Percentiles rank a stretch among this genome's conserved stretches.
Evolutionary conservation across 345 rosid species (phyloP).

Genomic region (Dovyalis caffra): DNA sequence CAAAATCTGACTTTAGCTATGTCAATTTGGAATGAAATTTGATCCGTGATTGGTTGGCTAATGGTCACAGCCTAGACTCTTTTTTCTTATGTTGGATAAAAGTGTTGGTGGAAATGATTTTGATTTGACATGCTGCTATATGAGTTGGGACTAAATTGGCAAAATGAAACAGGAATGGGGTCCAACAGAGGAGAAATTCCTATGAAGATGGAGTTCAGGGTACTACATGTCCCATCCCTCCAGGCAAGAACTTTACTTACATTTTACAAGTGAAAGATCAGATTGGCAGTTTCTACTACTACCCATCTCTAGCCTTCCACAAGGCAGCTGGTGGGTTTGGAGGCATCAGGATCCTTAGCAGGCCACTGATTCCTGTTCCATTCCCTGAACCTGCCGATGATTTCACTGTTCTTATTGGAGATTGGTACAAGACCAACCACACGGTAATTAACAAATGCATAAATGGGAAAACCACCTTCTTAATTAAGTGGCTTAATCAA

Average conservation of each 20-base stretch:
- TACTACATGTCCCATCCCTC: too few species aligned
- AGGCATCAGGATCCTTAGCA: too few species aligned
- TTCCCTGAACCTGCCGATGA: constrained; percentile 63
- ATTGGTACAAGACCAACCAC: constrained; percentile 81
- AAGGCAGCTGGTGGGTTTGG: too few species aligned
- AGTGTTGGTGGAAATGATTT: not conserved
- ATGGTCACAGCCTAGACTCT: not conserved
- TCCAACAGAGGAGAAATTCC: constrained; percentile 85
- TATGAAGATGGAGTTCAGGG: constrained; percentile 91
- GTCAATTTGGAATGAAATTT: not conserved
- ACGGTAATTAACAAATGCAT: constrained; percentile 37
- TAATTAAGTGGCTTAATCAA: too few species aligned
- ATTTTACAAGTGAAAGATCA: too few species aligned
- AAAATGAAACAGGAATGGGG: constrained; percentile 59
- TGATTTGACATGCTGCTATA: not conserved
- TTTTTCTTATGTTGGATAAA: too few species aligned
- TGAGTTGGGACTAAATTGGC: not conserved
- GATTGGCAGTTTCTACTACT: too few species aligned
- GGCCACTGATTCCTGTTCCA: constrained; percentile 77
- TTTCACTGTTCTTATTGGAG: constrained; percentile 77
- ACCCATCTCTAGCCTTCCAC: too few species aligned
- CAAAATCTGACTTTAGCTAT: not conserved
- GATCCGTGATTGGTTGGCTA: not conserved
- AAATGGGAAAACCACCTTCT: not conserved
- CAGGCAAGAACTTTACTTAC: too few species aligned